phyloP scores from a whole-genome alignment of 169 alveolate genomes.

The Amoebophrya sp. region DNA sequence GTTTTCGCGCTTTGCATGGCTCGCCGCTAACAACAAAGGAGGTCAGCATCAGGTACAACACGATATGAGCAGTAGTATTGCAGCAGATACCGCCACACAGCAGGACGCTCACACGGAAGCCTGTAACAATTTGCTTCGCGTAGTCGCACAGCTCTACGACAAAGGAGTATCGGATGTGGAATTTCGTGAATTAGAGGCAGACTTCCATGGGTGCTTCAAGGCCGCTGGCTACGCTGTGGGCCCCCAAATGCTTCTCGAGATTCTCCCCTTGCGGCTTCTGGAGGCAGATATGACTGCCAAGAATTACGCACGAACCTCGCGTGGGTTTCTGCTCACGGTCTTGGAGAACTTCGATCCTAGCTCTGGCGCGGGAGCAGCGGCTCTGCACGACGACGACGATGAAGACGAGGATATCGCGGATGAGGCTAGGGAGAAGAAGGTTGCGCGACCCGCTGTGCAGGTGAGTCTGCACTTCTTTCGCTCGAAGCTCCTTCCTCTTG shows the following conservation, averaged over 20 bases:
- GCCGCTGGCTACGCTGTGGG: slow-evolving; percentile 6
- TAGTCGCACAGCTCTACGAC: not conserved
- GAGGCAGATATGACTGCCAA: not conserved
- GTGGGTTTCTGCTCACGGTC: slow-evolving; percentile 12
- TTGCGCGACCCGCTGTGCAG: not conserved
- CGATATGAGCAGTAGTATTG: not conserved
- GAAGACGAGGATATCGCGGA: too few relatives aligned
- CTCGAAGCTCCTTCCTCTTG: not conserved
- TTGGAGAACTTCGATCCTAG: not conserved
- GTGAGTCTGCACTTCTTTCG: not conserved
- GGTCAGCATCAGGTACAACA: not conserved
- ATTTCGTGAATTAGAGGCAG: not conserved
- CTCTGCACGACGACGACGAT: too few relatives aligned
- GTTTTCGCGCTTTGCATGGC: not conserved
- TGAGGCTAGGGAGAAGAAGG: too few relatives aligned
- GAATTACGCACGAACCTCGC: not conserved
- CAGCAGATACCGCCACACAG: not conserved
- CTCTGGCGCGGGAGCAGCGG: too few relatives aligned
- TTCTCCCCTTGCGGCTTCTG: not conserved
- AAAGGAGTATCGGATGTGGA: not conserved
- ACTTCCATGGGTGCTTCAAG: not conserved
- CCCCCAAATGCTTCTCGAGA: not conserved
- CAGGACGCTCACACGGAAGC: not conserved
- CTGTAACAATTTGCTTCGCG: not conserved
- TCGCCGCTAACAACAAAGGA: not conserved